Conservation (phyloP, 306 rosid species). For the Casuarina cunninghamiana region DNA sequence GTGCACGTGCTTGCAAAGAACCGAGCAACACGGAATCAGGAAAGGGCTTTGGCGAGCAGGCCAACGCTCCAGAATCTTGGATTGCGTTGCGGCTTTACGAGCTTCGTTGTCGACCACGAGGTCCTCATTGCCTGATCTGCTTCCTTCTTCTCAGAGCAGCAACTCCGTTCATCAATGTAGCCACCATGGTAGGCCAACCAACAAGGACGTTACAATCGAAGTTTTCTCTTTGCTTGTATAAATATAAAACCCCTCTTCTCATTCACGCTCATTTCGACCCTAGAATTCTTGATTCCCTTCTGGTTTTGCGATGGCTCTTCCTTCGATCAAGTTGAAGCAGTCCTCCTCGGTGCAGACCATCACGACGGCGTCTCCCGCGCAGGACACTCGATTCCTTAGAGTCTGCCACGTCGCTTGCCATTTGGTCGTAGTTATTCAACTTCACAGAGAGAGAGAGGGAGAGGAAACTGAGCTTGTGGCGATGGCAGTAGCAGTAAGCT, state of each 20-base stretch:
- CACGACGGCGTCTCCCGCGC: conserved; percentile 35
- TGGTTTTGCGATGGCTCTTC: conserved; percentile 4
- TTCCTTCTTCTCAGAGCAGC: conserved; percentile 8
- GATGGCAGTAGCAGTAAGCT: conserved; percentile 53
- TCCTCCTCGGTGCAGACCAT: conserved; percentile 36
- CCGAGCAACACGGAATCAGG: too few species aligned
- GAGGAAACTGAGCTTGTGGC: conserved; percentile 11
- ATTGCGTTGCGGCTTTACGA: too few species aligned
- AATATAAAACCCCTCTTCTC: neutral
- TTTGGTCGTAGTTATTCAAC: neutral
- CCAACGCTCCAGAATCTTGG: too few species aligned
- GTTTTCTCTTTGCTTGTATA: neutral
- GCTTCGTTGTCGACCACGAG: too few species aligned
- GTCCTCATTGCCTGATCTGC: too few species aligned
- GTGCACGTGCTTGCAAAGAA: too few species aligned
- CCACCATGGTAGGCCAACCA: conserved; percentile 1
- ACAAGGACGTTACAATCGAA: conserved; percentile 1
- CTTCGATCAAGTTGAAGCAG: conserved; percentile 58
- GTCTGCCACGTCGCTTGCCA: conserved; percentile 3
- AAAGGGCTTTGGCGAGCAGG: too few species aligned
- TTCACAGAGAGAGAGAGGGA: too few species aligned
- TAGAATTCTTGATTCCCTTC: neutral
- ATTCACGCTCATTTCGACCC: neutral
- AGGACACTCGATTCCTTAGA: conserved; percentile 50
- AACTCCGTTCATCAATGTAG: conserved; percentile 20